A percentile compares a stretch with the other conserved stretches of the same genome.
These are phyloP conservation scores for Ascochyta viciae-villosae DNA, from an alignment of 2,329 filamentous ascomycete species.

Conservation along the genomic window DNA sequence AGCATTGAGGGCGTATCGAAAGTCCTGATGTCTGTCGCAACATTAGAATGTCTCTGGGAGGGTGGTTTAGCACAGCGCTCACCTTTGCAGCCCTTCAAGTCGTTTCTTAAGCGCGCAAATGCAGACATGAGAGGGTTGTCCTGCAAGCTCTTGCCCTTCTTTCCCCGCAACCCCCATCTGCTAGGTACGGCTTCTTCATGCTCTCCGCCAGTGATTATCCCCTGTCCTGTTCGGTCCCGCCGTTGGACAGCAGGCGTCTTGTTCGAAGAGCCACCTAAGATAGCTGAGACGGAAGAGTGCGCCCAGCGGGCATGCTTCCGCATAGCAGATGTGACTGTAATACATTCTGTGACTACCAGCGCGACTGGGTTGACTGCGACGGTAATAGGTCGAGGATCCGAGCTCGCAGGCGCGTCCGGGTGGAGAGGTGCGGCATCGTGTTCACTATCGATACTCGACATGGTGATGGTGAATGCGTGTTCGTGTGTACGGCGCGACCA, in stretches of 20 bases:
- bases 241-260: constrained; percentile 49
- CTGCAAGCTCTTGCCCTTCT: constrained; percentile 96
- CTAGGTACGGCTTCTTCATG: constrained; percentile 71
- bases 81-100: constrained; percentile 86
- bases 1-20: constrained; percentile 92
- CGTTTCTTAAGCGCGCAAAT: constrained; percentile 87
- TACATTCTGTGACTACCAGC: constrained; percentile 97
- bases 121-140: constrained; percentile 96
- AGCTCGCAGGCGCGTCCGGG: constrained; percentile 30
- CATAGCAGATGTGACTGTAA: constrained; percentile 96
- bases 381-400: constrained; percentile 58
- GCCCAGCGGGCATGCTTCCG: constrained; percentile 96
- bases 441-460: constrained; percentile 40
- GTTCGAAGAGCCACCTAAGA: constrained; percentile 76
- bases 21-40: constrained; percentile 72
- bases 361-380: constrained; percentile 91
- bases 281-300: constrained; percentile 94
- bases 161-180: constrained; percentile 90
- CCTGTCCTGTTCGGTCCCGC: constrained; percentile 45
- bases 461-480: constrained; percentile 20
- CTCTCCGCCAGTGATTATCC: constrained; percentile 44
- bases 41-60: constrained; percentile 29
- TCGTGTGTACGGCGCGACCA: constrained; percentile 19
- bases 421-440: constrained; percentile 31
- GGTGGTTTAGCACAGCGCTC: constrained; percentile 25